Evolutionary conservation across 2,329 filamentous ascomycete genomes (phyloP).

Genomic region (Diplodia intermedia): DNA sequence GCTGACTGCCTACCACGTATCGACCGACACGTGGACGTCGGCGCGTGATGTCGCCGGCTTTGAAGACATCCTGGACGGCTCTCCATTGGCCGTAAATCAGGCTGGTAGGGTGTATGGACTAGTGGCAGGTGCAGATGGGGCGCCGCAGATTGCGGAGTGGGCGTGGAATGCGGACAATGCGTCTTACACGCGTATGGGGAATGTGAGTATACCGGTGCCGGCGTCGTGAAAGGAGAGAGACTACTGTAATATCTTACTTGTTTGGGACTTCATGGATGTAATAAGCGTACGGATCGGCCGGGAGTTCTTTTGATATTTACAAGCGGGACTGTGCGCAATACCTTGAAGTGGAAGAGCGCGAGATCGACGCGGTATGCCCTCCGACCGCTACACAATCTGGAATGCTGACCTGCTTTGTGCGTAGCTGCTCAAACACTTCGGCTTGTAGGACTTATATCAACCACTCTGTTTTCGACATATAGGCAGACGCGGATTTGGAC

Average conservation of each 20-base stretch:
- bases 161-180: not conserved
- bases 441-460: not conserved
- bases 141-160: not conserved
- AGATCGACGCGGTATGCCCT: not conserved
- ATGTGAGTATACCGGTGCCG: too few species aligned
- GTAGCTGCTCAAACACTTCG: not conserved
- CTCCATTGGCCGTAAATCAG: not conserved
- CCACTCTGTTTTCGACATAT: not conserved
- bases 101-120: not conserved
- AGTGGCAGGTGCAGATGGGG: not conserved
- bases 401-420: not conserved
- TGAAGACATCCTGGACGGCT: not conserved
- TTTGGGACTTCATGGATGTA: too few species aligned
- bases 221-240: too few species aligned
- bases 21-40: not conserved
- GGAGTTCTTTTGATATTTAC: not conserved
- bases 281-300: too few species aligned
- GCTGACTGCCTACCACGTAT: not conserved
- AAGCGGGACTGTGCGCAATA: not conserved
- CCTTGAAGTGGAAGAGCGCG: not conserved
- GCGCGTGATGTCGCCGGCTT: not conserved
- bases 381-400: not conserved
- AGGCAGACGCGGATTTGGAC: not conserved
- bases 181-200: not conserved
- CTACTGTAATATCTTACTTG: too few species aligned